Conservation (phyloP, 139 green algal genomes). For the Picochlorum sp. region DNA sequence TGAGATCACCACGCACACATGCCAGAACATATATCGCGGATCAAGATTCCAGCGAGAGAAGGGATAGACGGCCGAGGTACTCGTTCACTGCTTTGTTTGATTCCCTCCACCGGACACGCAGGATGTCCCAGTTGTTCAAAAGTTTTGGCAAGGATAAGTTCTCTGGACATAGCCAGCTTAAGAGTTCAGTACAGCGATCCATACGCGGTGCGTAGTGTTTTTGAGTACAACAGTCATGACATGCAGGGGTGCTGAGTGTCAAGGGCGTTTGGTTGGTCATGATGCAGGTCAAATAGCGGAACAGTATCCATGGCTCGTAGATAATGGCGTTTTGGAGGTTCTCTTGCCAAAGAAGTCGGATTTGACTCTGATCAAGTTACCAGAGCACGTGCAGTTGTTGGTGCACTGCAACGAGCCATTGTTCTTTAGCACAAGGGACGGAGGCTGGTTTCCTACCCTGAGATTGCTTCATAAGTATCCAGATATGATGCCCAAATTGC, state of each 20-base stretch:
- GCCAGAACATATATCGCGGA: too few species aligned
- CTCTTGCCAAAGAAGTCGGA: conserved; percentile 94
- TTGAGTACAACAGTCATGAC: not conserved
- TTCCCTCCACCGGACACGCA: not conserved
- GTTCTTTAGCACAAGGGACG: conserved; percentile 89
- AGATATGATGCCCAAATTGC: conserved; percentile 59
- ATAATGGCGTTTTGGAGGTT: conserved; percentile 74
- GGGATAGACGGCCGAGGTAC: too few species aligned
- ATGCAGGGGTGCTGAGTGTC: not conserved
- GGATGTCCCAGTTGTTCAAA: conserved; percentile 29
- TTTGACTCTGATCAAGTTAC: conserved; percentile 79
- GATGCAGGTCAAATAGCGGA: conserved; percentile 71
- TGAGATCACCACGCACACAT: too few species aligned
- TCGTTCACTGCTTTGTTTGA: not conserved
- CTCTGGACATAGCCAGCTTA: conserved; percentile 24
- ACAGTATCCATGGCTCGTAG: conserved; percentile 75
- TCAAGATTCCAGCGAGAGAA: too few species aligned
- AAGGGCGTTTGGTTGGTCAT: conserved; percentile 1
- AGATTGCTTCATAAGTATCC: conserved; percentile 77
- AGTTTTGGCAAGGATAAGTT: conserved; percentile 29
- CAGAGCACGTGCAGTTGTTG: conserved; percentile 75
- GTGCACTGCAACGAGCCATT: conserved; percentile 71
- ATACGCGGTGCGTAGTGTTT: conserved; percentile 16
- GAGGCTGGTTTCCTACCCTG: conserved; percentile 90
- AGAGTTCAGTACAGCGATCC: conserved; percentile 28